Evolutionary conservation across 208 protist species (phyloP), one percentile per base, ranked within the genome.

Genomic region (Giardia muris): DNA sequence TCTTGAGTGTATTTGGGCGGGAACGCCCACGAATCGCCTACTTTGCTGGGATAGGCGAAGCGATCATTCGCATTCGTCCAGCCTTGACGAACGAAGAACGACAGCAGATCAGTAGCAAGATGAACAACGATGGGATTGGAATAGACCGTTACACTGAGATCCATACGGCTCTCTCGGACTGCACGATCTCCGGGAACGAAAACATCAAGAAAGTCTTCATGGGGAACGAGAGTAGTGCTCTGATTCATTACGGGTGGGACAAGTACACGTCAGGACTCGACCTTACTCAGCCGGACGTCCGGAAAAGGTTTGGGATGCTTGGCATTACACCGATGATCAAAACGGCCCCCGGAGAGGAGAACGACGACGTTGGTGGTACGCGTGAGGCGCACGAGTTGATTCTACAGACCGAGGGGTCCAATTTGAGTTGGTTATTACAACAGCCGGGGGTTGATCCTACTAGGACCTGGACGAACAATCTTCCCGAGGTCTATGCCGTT

Each of bases 391-490:
- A 90, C 3, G 46, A 76, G 47, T 30, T 76, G 30, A 45, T 98
- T 87, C 95, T 98, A 0, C 96, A 99, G 90, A 98, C 99, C 22
- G 98, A 99, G 94, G 98, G 97, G 46, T 95, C 95, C 46, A 97
- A 98, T 88, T 94, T 99, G 39, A 93, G 97, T 43, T 94, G 95
- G 44, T 96, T 99, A 1, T 95, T 99, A 93, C 93, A 94, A 46
- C 92, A 96, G 22, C 96, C 95, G 88, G 94, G 96, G 43, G 97
- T 99, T 44, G 98, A 99, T 94, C 93, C 94, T n/a, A 92, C 87
- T 0, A 94, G 95, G 57, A 99, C 97, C 0, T 95, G 93, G 67
- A 98, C 97, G 39, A 99, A 99, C 95, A 96, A 99, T 95, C 97
- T 99, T 67, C 95, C 96, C n/a, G 98, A 99, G 95, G 97, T 99